Percentiles rank a stretch among this genome's conserved stretches.
Conservation (phyloP, 305 asterid genomes). For the Andrographis paniculata region DNA sequence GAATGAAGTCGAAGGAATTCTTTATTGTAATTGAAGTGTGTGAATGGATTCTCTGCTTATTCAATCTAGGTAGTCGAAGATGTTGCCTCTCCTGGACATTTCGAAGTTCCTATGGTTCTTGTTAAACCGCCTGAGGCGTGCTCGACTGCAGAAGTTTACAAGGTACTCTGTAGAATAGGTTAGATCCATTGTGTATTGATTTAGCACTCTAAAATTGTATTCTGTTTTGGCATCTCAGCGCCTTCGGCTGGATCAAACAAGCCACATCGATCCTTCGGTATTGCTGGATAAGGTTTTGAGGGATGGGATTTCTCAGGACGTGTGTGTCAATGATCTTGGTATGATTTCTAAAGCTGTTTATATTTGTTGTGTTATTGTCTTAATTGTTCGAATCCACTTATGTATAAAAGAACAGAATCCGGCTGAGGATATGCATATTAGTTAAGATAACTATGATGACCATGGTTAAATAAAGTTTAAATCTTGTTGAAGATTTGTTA, state of each 20-base stretch:
- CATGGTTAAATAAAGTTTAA: too few relatives aligned
- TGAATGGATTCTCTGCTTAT: background rate
- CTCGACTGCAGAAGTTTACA: constrained; percentile 96
- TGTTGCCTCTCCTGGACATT: constrained; percentile 51
- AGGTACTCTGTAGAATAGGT: constrained; percentile 33
- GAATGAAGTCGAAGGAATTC: too few relatives aligned
- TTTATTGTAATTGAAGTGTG: background rate
- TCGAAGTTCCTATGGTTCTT: constrained; percentile 80
- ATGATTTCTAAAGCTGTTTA: constrained; percentile 15
- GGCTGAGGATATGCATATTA: too few relatives aligned
- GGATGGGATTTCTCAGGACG: constrained; percentile 68
- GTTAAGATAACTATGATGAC: too few relatives aligned
- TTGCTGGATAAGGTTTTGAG: constrained; percentile 69
- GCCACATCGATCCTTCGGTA: constrained; percentile 66
- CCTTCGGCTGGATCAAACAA: constrained; percentile 53
- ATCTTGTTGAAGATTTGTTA: background rate
- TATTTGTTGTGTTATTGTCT: constrained; percentile 2
- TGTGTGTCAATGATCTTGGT: constrained; percentile 73
- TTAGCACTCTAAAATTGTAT: constrained; percentile 11
- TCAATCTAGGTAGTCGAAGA: constrained; percentile 69
- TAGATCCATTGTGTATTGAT: constrained; percentile 7
- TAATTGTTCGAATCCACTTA: background rate
- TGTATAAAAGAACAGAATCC: too few relatives aligned
- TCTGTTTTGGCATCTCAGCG: constrained; percentile 41
- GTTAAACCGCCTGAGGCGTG: constrained; percentile 91